Conservation (phyloP, 2,329 filamentous ascomycete species). For the Coniochaeta sp. region DNA sequence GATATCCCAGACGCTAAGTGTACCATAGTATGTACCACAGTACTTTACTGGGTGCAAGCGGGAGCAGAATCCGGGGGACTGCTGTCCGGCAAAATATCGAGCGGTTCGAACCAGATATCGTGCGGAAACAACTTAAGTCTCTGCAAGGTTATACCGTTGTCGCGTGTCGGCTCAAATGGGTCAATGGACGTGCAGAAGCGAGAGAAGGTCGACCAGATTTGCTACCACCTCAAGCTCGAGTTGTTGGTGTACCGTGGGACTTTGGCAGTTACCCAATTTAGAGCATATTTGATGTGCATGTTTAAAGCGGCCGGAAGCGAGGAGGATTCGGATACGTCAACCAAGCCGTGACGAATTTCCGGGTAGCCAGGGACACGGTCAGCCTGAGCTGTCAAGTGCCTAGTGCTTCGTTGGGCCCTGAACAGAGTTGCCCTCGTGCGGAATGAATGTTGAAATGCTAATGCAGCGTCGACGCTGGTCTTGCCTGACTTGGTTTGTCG, state of each 20-base stretch:
- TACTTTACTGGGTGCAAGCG: neutral
- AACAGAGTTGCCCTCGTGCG: neutral
- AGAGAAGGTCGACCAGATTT: neutral
- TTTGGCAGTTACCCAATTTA: neutral
- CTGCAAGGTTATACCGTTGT: neutral
- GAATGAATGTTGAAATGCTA: neutral
- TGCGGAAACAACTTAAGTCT: neutral
- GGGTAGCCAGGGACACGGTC: neutral
- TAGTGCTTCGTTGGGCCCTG: neutral
- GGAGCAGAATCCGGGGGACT: slow-evolving; percentile 2
- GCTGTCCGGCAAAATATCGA: neutral
- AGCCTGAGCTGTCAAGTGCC: neutral
- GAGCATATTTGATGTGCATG: neutral
- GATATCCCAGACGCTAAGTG: neutral
- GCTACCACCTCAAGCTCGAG: neutral
- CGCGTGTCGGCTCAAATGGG: slow-evolving; percentile 1
- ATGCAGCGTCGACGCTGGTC: neutral
- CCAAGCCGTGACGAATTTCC: neutral
- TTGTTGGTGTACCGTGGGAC: neutral
- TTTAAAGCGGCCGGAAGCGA: neutral
- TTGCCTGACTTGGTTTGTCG: neutral
- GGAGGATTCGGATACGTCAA: neutral
- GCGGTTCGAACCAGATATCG: neutral
- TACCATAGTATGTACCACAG: no score
- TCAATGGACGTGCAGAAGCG: slow-evolving; percentile 3